Base-by-base conservation (phyloP, 768 basidiomycete genomes). In the Russula olivacea region DNA sequence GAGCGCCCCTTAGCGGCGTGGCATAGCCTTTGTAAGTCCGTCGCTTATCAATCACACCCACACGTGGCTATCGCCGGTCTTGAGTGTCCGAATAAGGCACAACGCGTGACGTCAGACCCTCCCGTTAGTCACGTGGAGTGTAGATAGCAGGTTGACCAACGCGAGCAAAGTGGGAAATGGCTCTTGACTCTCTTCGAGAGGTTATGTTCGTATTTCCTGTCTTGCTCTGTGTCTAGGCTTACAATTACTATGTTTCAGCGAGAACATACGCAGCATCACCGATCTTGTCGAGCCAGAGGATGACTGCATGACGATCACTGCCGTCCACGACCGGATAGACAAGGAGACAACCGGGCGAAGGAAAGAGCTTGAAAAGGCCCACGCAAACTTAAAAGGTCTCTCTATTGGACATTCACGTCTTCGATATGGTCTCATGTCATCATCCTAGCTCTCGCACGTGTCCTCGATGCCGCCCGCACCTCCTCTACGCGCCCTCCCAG, bases 271-370 rank as follows among this genome's bases (percentile, higher is more conserved):
- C 66, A 85, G 84, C 63, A 88, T 91, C 81, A 76, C 81, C 36
- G 79, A 81, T 4, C 84, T 90, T 61, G 88, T 92, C 59, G 85
- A 89, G 69, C 87, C 88, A 12, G 85, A 87, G 48, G 88, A 90
- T 58, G 90, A 92, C 72, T 90, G 84, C 70, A 74, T 87, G 61
- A 86, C 87, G 14, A 88, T 92, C 54, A 83, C 85, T 17, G 83
- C 81, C 8, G 85, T 88, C 9, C 88, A 91, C 68, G 84, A 90
- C 62, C 84, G 80, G 66, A 84, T 89, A 70, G 80, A 80, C 15
- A 68, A 78, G 8, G 82, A 82, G 11, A 82, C 86, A 63, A 75
- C 79, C 8, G 77, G 74, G 58, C 76, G 84, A 55, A 87, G 82
- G 73, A 86, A 83, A 68, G 87, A 88, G 50, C 72, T 87, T 0